A percentile compares a stretch with the other conserved stretches of the same genome.
Evolutionary conservation across 495 filamentous ascomycete species (phyloP).

Genomic region (Trichodelitschia bisporula): DNA sequence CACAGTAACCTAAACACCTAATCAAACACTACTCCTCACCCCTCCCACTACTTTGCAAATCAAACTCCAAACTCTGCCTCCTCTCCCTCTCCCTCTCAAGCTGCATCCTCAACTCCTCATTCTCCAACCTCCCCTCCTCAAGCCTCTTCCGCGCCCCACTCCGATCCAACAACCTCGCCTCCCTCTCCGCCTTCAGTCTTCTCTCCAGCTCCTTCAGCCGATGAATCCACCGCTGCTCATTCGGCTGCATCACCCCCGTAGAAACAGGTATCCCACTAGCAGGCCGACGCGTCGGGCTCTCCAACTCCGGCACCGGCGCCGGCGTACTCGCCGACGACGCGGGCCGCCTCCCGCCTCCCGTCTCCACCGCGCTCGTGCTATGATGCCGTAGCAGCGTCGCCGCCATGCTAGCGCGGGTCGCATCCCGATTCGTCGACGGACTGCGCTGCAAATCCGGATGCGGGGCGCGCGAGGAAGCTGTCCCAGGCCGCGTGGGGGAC

Average conservation of each 20-base stretch:
- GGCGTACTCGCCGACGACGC: constrained; percentile 3
- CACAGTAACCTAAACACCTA: too few relatives aligned
- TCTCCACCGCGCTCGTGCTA: constrained; percentile 22
- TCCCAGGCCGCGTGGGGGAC: constrained; percentile 4
- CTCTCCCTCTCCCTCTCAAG: constrained; percentile 38
- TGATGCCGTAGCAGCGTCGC: constrained; percentile 26
- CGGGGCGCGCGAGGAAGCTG: not conserved
- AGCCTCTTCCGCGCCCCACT: constrained; percentile 61
- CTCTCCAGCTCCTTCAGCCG: constrained; percentile 68
- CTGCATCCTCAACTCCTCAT: constrained; percentile 41
- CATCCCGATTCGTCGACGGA: constrained; percentile 4
- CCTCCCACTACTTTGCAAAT: too few relatives aligned
- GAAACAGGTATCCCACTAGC: too few relatives aligned
- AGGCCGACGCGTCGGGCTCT: too few relatives aligned
- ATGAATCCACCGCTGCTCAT: constrained; percentile 58
- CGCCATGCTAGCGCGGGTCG: constrained; percentile 13
- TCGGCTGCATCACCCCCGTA: constrained; percentile 15
- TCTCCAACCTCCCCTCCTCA: constrained; percentile 59
- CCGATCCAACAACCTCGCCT: constrained; percentile 65
- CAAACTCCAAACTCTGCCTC: constrained; percentile 13
- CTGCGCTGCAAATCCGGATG: constrained; percentile 6
- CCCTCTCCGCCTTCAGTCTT: constrained; percentile 69
- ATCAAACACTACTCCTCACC: too few relatives aligned
- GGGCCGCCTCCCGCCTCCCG: not conserved
- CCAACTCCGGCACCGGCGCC: not conserved